Conservation (phyloP, 1,284 basidiomycete genomes). For the Apiotrichum gracile region DNA sequence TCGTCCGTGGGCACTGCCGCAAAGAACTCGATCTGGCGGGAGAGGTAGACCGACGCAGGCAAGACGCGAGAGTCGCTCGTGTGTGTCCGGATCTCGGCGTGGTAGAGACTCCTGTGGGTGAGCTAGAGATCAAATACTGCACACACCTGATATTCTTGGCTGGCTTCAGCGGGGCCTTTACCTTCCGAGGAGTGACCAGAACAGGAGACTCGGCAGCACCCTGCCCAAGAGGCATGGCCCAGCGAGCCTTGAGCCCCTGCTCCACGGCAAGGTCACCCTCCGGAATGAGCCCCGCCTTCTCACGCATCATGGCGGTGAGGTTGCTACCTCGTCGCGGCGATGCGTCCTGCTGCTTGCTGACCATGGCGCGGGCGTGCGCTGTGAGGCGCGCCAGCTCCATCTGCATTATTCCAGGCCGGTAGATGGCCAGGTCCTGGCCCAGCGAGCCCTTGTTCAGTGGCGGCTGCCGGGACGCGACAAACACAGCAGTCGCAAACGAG, state of each 20-base stretch:
- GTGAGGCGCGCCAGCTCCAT: constrained; percentile 28
- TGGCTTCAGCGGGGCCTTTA: not conserved
- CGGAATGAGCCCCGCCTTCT: constrained; percentile 17
- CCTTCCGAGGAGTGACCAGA: not conserved
- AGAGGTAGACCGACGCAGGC: constrained; percentile 68
- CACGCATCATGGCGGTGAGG: constrained; percentile 41
- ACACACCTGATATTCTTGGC: constrained; percentile 48
- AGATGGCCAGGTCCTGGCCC: constrained; percentile 32
- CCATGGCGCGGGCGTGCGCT: not conserved
- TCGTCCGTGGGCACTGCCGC: constrained; percentile 65
- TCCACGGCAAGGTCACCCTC: constrained; percentile 52
- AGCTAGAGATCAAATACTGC: too few relatives aligned
- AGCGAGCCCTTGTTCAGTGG: constrained; percentile 16
- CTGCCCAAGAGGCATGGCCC: constrained; percentile 56
- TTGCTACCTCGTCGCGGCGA: constrained; percentile 25
- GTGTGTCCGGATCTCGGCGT: constrained; percentile 71
- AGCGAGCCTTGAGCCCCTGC: constrained; percentile 59
- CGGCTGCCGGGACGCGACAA: constrained; percentile 14
- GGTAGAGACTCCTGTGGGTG: constrained; percentile 60
- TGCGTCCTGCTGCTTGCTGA: not conserved
- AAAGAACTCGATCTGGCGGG: constrained; percentile 73
- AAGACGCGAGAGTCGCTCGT: constrained; percentile 57
- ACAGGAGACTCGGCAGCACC: constrained; percentile 48
- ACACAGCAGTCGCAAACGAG: constrained; percentile 13
- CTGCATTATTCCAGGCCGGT: constrained; percentile 14